phyloP scores from a whole-genome alignment of 352 stramenopile species.

The Saprolegnia parasitica region DNA sequence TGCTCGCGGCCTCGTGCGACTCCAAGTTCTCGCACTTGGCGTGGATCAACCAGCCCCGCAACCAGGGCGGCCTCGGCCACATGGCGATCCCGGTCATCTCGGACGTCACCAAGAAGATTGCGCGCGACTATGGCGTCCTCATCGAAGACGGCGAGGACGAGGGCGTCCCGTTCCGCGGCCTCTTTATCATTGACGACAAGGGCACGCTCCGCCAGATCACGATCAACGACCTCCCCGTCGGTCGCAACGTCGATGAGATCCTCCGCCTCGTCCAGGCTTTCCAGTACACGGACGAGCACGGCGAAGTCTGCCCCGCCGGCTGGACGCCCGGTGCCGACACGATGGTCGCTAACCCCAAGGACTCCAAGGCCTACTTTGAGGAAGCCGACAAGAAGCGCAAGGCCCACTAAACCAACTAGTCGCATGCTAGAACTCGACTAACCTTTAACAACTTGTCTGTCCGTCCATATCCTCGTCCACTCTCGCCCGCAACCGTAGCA shows the following conservation, averaged over 20 bases:
- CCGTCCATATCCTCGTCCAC: no score
- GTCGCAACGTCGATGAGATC: conserved; percentile 87
- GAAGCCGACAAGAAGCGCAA: conserved; percentile 31
- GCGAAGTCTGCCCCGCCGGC: conserved; percentile 86
- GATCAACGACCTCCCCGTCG: conserved; percentile 85
- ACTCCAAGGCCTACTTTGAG: conserved; percentile 70
- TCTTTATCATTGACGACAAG: conserved; percentile 90
- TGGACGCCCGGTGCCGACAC: conserved; percentile 87
- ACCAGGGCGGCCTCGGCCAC: conserved; percentile 82
- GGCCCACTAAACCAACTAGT: conserved; percentile 4
- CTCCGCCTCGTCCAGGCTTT: conserved; percentile 89
- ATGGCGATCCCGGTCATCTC: conserved; percentile 89
- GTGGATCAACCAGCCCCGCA: conserved; percentile 87
- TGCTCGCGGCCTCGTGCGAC: conserved; percentile 77
- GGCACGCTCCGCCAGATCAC: conserved; percentile 79
- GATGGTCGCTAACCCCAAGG: conserved; percentile 82
- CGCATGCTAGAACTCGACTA: no score
- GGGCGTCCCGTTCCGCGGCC: conserved; percentile 78
- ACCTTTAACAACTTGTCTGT: no score
- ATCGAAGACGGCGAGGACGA: conserved; percentile 54
- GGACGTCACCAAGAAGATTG: conserved; percentile 86
- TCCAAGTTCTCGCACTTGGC: conserved; percentile 86
- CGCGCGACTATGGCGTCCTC: conserved; percentile 80
- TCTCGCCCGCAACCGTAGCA: no score
- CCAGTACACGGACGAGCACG: conserved; percentile 88